Conservation (phyloP, 2,329 filamentous ascomycete genomes). For the Ceratocystis papillata region DNA sequence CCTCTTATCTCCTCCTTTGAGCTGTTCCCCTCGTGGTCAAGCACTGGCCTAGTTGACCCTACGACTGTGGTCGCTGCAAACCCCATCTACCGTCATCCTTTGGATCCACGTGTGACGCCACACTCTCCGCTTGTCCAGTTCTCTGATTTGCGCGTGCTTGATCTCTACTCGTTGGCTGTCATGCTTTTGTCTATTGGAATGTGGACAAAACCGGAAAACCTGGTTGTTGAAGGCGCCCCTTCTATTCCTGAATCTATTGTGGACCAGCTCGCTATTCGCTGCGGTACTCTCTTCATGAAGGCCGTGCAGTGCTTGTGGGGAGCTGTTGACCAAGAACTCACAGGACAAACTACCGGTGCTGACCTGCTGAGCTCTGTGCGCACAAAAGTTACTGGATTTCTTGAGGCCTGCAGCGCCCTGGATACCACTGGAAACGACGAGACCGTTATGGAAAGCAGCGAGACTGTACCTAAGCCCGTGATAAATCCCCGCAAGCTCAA, state of each 20-base stretch:
- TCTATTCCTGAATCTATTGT: conserved; percentile 41
- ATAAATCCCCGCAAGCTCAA: conserved; percentile 3
- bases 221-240: conserved; percentile 35
- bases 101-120: conserved; percentile 45
- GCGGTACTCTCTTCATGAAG: conserved; percentile 64
- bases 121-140: conserved; percentile 40
- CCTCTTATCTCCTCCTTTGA: conserved; percentile 66
- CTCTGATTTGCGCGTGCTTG: conserved; percentile 48
- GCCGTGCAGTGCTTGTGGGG: conserved; percentile 61
- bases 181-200: conserved; percentile 63
- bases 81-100: conserved; percentile 53
- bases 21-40: conserved; percentile 41
- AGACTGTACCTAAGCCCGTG: conserved; percentile 3
- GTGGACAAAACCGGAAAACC: conserved; percentile 55
- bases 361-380: conserved; percentile 43
- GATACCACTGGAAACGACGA: conserved; percentile 24
- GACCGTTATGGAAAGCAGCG: conserved; percentile 37
- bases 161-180: conserved; percentile 64
- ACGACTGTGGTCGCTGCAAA: conserved; percentile 29
- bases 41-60: conserved; percentile 31
- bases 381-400: conserved; percentile 44
- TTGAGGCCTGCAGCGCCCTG: conserved; percentile 44
- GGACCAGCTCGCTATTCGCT: conserved; percentile 53
- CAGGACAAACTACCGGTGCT: conserved; percentile 38
- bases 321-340: conserved; percentile 54